phyloP scores from a whole-genome alignment of 768 basidiomycete genomes.

The Tricholoma hemisulphureum region DNA sequence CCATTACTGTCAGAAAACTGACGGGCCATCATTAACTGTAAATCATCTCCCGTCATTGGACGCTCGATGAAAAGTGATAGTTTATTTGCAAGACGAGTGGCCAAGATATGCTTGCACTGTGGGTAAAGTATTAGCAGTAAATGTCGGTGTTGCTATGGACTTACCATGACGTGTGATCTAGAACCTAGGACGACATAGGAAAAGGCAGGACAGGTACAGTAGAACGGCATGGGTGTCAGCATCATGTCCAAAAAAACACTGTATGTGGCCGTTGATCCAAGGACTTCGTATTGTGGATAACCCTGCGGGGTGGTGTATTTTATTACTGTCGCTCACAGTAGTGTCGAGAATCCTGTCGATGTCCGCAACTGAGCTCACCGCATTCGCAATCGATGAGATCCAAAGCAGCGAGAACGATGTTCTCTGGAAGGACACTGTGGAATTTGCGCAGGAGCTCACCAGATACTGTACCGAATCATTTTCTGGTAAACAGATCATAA shows the following conservation, averaged over 20 bases:
- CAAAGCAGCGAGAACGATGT: constrained; percentile 63
- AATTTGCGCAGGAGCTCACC: constrained; percentile 59
- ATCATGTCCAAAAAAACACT: constrained; percentile 50
- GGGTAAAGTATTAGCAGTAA: constrained; percentile 2
- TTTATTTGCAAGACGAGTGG: constrained; percentile 56
- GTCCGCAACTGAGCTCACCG: constrained; percentile 39
- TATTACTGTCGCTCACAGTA: constrained; percentile 44
- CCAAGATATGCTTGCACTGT: constrained; percentile 82
- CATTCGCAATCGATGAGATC: constrained; percentile 73
- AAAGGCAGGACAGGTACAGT: constrained; percentile 78
- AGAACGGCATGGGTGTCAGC: constrained; percentile 44
- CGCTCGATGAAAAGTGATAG: constrained; percentile 53
- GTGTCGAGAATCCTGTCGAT: neutral
- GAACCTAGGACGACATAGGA: constrained; percentile 59
- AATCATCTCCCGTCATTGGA: constrained; percentile 43
- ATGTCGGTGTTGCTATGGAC: constrained; percentile 15
- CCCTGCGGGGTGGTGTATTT: constrained; percentile 59
- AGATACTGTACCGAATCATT: constrained; percentile 27
- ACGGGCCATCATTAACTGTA: constrained; percentile 42
- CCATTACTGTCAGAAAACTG: constrained; percentile 25
- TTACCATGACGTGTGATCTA: constrained; percentile 64
- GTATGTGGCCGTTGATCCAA: constrained; percentile 65
- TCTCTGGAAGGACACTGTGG: constrained; percentile 58
- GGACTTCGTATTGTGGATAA: constrained; percentile 60
- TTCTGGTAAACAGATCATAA: neutral